Evolutionary conservation across 2,329 filamentous ascomycete genomes (phyloP), one percentile per base, ranked within the genome.

Genomic region (Chrysoporthe puriensis): DNA sequence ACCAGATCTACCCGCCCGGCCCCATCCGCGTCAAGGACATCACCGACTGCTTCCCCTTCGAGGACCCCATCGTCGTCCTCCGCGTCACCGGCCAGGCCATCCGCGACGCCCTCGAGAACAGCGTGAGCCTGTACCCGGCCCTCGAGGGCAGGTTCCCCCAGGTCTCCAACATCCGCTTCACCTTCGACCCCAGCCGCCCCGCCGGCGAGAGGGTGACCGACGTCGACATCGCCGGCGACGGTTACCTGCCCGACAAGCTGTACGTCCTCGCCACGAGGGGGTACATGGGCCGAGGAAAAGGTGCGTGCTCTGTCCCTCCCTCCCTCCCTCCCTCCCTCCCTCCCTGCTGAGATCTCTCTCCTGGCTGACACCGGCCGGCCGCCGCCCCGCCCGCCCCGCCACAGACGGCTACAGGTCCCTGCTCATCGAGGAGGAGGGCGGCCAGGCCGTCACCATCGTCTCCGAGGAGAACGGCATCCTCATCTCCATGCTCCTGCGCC

Each of bases 11-110:
- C 73, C 89, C 93, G 0, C 92, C 93, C 0, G 94, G 94, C 0
- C 83, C 94, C 0, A 81, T 97, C 8, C 84, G 90, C 34, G 81
- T 97, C 68, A 92, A 92, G 74, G 93, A 96, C 73, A 87, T 96
- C n/a, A 87, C 94, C 67, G 91, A 92, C 62, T 97, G 93, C 75
- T 97, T 97, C 72, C 94, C 94, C 0, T 97, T 97, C 73, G 94
- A 97, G 75, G 94, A 97, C 71, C 93, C 94, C 0, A 91, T 94
- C 1, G 90, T 97, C 0, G 87, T 96, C 4, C 82, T 97, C 69
- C 86, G 85, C 44, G 84, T 93, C 4, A 88, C 82, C 0, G 94
- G 94, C 0, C 83, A 88, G 72, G 91, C 90, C 1, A 87, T 97
- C 43, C 83, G 90, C 73, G 90, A 88, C n/a, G 94, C 94, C 0